These are phyloP conservation scores for Didymella keratinophila DNA, from an alignment of 2,329 filamentous ascomycete species.

Conservation along the genomic window DNA sequence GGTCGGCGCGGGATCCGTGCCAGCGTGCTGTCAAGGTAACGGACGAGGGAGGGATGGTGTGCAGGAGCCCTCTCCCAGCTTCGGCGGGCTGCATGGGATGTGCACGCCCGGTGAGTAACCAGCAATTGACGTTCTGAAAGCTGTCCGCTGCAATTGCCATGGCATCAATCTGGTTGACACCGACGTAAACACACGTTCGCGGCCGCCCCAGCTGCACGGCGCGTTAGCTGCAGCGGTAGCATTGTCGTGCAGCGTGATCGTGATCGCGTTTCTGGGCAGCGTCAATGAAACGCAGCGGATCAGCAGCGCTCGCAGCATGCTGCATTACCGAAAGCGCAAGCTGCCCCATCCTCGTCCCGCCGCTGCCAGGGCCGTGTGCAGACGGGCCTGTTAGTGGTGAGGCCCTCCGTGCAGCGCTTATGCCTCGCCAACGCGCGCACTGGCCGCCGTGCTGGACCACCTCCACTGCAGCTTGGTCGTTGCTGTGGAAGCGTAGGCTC, in stretches of 20 bases:
- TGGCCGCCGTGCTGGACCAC: conserved; percentile 32
- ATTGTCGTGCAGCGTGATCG: conserved; percentile 25
- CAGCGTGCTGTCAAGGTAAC: conserved; percentile 36
- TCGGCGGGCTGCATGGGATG: conserved; percentile 26
- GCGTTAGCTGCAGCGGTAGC: conserved; percentile 22
- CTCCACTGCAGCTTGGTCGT: conserved; percentile 34
- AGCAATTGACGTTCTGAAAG: conserved; percentile 13
- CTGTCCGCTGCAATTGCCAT: conserved; percentile 3
- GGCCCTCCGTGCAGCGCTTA: conserved; percentile 39
- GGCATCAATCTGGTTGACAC: conserved; percentile 6
- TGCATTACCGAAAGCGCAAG: conserved; percentile 32
- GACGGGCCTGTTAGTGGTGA: conserved; percentile 37
- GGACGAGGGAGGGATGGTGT: conserved; percentile 24
- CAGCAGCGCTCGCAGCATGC: conserved; percentile 31
- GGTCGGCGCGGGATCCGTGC: conserved; percentile 33
- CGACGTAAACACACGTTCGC: conserved; percentile 29
- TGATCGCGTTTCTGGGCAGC: conserved; percentile 18
- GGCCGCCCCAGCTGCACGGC: conserved; percentile 19
- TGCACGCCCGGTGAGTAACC: conserved; percentile 7
- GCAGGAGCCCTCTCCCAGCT: conserved; percentile 18
- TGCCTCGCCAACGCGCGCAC: conserved; percentile 31
- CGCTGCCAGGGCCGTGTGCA: conserved; percentile 33
- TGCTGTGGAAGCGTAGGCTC: conserved; percentile 31
- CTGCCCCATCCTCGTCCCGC: conserved; percentile 34
- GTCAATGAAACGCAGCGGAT: conserved; percentile 34